These are phyloP conservation scores for Trypanosoma rangeli DNA, from an alignment of 208 protist genomes.

Conservation along the genomic window DNA sequence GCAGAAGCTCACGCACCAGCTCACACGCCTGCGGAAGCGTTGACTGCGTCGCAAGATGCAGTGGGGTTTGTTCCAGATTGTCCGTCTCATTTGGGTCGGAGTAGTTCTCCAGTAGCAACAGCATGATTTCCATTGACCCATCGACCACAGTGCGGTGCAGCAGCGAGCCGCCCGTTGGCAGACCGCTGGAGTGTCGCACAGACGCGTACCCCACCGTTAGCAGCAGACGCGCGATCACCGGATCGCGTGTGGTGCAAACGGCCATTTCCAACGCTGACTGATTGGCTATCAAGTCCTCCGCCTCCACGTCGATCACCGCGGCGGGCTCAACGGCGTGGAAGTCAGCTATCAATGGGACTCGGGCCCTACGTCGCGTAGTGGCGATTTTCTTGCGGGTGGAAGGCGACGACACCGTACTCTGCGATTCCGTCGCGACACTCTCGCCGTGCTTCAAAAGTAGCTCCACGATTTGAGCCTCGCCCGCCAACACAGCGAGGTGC, in stretches of 20 bases:
- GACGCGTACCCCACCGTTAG: conserved; percentile 51
- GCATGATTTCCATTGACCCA: conserved; percentile 30
- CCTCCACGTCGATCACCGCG: conserved; percentile 52
- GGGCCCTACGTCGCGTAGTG: background rate
- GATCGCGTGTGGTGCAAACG: conserved; percentile 31
- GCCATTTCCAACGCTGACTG: conserved; percentile 75
- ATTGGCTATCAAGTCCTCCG: conserved; percentile 39
- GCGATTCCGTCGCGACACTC: background rate
- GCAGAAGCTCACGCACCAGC: conserved; percentile 49
- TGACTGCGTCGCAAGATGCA: conserved; percentile 43
- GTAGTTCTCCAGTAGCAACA: conserved; percentile 63
- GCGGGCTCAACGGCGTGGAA: background rate
- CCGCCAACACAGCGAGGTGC: conserved; percentile 66
- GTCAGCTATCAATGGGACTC: background rate
- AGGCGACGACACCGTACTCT: background rate
- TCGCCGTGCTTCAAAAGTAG: conserved; percentile 53
- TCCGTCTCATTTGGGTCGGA: conserved; percentile 70
- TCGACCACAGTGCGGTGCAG: conserved; percentile 60
- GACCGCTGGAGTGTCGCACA: conserved; percentile 42
- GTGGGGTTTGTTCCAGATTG: conserved; percentile 57
- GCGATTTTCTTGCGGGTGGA: background rate
- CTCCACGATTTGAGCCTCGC: conserved; percentile 43
- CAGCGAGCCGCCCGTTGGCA: conserved; percentile 52
- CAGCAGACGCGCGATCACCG: conserved; percentile 40
- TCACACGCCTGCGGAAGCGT: conserved; percentile 15